Base-by-base conservation (phyloP, 176 grass and related monocot species). In the Triticum turgidum region DNA sequence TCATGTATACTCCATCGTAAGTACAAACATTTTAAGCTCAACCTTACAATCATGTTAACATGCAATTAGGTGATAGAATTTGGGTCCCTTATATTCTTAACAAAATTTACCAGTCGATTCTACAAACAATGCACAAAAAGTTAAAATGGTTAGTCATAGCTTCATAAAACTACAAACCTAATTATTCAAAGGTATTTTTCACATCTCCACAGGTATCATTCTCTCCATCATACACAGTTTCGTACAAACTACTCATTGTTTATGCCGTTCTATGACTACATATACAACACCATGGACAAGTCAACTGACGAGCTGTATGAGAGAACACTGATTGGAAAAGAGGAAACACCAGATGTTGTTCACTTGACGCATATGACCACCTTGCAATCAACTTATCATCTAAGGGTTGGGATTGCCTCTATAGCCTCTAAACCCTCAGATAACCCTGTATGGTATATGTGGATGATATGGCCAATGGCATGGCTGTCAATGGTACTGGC, bases 1-100 rank as follows among this genome's bases (percentile, higher is more conserved):
- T 98, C 72, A 93, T 98, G 91, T 98, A 98, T 41, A 98, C 95
- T 7, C 93, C 95, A 87, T 98, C 93, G 95, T 98, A 93, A 95
- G 93, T 93, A 86, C 65, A 65, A 65, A 20, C 25, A 71, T 22
- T 76, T 86, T 82, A 78, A 79, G 12, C 24, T n/a, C 3, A 77
- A 82, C 1, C 39, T 86, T 17, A 82, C 73, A 78, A 78, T 65
- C 63, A 71, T 82, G 17, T 15, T 34, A 56, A 52, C 8, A 77
- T 72, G 37, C 4, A 72, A 6, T 11, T 18, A 58, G 33, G 44
- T 22, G 58, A 84, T 80, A 54, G 33, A 66, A 73, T 80, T 80
- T 38, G 69, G 22, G 9, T 71, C 4, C 20, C 3, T 59, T 68
- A 12, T 67, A 34, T 80, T 85, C 34, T 64, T 84, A 32, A 41